phyloP scores from a whole-genome alignment of 106 monocot genomes.

The Dactylorhiza incarnata region DNA sequence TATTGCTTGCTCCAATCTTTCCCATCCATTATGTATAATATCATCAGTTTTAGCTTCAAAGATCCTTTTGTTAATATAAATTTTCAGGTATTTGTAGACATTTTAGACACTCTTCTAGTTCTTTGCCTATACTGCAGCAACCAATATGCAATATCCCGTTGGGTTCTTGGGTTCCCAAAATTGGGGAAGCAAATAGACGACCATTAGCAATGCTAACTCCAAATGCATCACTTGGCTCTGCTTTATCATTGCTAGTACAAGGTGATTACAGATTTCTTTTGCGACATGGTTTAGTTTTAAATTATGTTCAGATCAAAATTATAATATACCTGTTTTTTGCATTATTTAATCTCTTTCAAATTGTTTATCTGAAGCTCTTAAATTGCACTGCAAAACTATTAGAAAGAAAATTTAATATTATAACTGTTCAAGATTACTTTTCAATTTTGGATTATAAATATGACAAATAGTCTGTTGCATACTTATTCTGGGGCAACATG shows the following conservation, averaged over 20 bases:
- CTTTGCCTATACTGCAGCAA: constrained; percentile 71
- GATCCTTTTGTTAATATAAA: neutral
- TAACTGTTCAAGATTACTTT: neutral
- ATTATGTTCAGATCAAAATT: neutral
- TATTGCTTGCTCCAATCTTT: neutral
- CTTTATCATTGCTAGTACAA: constrained; percentile 80
- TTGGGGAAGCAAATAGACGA: constrained; percentile 71
- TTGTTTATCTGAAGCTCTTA: neutral
- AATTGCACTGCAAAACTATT: neutral
- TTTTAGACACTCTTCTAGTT: constrained; percentile 67
- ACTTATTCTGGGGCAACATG: too few species aligned
- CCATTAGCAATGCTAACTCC: constrained; percentile 77
- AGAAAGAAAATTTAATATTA: neutral
- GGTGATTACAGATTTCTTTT: constrained; percentile 25
- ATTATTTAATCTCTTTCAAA: neutral
- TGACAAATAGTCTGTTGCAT: neutral
- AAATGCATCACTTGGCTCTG: constrained; percentile 70
- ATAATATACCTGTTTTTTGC: neutral
- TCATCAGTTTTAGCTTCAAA: neutral
- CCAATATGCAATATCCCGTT: constrained; percentile 64
- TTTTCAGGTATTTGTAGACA: constrained; percentile 86
- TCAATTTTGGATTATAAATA: neutral
- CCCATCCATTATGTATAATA: neutral
- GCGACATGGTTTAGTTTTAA: neutral
- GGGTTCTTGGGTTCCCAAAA: constrained; percentile 87